Evolutionary conservation across 2,329 filamentous ascomycete species (phyloP).

Genomic region (Colletotrichum sp.): DNA sequence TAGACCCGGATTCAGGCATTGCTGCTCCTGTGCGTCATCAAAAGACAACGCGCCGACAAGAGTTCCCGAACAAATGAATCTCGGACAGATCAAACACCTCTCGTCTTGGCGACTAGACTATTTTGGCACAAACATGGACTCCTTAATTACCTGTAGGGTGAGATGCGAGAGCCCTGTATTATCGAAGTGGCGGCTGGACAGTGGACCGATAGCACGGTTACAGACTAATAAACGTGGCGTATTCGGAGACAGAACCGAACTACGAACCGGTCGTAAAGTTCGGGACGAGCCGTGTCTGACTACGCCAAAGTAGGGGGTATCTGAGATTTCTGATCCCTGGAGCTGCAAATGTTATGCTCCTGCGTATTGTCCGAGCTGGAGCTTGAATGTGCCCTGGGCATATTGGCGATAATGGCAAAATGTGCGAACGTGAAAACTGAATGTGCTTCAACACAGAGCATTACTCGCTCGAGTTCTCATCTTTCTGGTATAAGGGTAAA

Average conservation of each 20-base stretch:
- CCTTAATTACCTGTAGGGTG: neutral
- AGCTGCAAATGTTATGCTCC: neutral
- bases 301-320: neutral
- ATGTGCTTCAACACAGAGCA: fast-evolving
- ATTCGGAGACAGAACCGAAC: neutral
- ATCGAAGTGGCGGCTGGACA: neutral
- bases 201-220: neutral
- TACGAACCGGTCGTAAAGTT: neutral
- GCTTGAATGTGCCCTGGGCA: neutral
- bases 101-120: neutral
- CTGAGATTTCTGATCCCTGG: neutral
- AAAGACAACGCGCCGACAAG: neutral
- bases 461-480: neutral
- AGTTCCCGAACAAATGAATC: neutral
- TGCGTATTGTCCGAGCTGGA: neutral
- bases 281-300: neutral
- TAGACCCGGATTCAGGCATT: neutral
- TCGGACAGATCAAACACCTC: neutral
- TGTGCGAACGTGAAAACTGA: neutral
- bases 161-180: neutral
- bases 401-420: neutral
- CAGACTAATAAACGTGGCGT: neutral
- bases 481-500: neutral
- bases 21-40: fast-evolving
- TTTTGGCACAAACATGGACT: neutral